phyloP scores from a whole-genome alignment of 2,329 filamentous ascomycete genomes.

The Alternaria longipes region DNA sequence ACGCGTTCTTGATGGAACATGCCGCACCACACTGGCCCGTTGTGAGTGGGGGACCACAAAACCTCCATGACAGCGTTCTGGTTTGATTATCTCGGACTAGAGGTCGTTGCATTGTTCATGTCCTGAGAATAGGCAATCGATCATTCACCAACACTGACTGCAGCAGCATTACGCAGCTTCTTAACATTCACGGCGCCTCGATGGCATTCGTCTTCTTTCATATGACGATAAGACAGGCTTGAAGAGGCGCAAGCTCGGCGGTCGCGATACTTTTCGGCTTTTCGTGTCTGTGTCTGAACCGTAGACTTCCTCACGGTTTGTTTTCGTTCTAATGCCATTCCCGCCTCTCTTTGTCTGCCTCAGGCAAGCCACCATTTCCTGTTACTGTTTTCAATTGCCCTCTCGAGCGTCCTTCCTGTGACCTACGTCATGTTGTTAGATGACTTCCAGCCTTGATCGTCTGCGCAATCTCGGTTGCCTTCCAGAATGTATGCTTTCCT shows the following conservation, averaged over 20 bases:
- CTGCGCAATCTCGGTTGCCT: not conserved
- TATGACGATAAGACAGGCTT: not conserved
- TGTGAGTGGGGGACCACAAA: not conserved
- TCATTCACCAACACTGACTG: not conserved
- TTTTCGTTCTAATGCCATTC: not conserved
- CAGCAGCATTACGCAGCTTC: not conserved
- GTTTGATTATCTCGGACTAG: not conserved
- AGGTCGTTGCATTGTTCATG: not conserved
- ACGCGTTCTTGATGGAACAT: not conserved
- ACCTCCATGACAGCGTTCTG: not conserved
- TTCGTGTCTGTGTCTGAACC: not conserved
- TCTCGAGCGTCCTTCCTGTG: not conserved
- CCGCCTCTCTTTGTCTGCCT: not conserved
- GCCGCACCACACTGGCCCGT: not conserved
- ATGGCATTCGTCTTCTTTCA: not conserved
- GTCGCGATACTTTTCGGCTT: not conserved
- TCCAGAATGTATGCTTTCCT: not conserved
- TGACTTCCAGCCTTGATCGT: not conserved
- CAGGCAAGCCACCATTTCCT: not conserved
- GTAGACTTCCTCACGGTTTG: not conserved
- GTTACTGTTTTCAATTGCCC: not conserved
- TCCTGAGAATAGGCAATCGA: not conserved
- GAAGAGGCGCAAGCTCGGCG: not conserved
- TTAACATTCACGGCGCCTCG: not conserved
- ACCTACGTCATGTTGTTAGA: not conserved